A percentile compares a stretch with the other conserved stretches of the same genome.
phyloP scores from a whole-genome alignment of 495 filamentous ascomycete species.

The Penicillium longicatenatum region DNA sequence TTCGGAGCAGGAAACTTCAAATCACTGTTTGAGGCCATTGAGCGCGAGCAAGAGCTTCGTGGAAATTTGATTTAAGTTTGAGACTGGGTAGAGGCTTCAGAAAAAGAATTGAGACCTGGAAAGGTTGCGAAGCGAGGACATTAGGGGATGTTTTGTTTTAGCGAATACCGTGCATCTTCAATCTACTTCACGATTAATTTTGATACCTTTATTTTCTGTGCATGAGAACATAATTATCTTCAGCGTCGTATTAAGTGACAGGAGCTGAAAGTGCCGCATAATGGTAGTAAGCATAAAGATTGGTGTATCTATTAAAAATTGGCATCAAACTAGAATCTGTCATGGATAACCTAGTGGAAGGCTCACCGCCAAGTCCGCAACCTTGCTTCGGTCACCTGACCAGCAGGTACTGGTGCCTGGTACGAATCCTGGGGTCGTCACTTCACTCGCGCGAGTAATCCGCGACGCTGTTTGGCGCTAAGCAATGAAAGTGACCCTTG shows the following conservation, averaged over 20 bases:
- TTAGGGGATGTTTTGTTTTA: neutral
- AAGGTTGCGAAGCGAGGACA: neutral
- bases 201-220: no score
- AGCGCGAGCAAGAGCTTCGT: conserved; percentile 79
- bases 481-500: conserved; percentile 64
- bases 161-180: neutral
- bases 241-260: no score
- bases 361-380: conserved; percentile 41
- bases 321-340: conserved; percentile 35
- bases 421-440: conserved; percentile 62
- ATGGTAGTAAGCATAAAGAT: no score
- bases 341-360: conserved; percentile 52
- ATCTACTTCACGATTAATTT: neutral
- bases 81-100: neutral
- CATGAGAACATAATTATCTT: no score
- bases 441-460: conserved; percentile 63
- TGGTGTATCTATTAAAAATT: neutral
- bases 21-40: conserved; percentile 89
- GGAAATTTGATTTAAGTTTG: conserved; percentile 60
- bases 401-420: conserved; percentile 57
- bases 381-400: conserved; percentile 42
- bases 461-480: conserved; percentile 58
- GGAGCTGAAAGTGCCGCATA: no score
- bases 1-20: conserved; percentile 97
- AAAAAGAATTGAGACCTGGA: neutral